Evolutionary conservation across 495 filamentous ascomycete species (phyloP).

Genomic region (Trichoderma orchidacearum): DNA sequence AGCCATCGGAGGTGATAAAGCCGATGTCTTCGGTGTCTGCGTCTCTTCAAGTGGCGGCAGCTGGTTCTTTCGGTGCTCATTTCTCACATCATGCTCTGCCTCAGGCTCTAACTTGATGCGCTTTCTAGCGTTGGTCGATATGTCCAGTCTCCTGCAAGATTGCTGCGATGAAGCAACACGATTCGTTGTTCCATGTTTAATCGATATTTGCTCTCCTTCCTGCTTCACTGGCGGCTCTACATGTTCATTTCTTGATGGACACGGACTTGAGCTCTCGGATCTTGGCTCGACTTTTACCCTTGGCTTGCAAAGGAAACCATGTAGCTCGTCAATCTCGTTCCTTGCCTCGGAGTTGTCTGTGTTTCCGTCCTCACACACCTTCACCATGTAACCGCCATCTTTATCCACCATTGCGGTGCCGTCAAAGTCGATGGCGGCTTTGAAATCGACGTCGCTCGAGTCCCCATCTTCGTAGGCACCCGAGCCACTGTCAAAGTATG

Average conservation of each 20-base stretch:
- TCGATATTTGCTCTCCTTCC: neutral
- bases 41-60: neutral
- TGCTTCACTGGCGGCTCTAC: neutral
- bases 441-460: slow-evolving; percentile 15
- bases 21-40: neutral
- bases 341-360: slow-evolving; percentile 42
- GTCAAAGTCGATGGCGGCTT: slow-evolving; percentile 38
- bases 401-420: slow-evolving; percentile 44
- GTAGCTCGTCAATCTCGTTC: slow-evolving; percentile 48
- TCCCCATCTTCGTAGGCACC: slow-evolving; percentile 23
- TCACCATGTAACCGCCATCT: slow-evolving; percentile 48
- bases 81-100: too few relatives aligned
- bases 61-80: neutral
- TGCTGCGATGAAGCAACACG: too few relatives aligned
- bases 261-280: neutral
- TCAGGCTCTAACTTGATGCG: too few relatives aligned
- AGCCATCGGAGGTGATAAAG: too few relatives aligned
- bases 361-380: slow-evolving; percentile 60
- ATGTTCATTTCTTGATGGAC: neutral
- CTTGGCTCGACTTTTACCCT: neutral
- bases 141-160: too few relatives aligned
- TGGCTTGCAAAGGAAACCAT: slow-evolving; percentile 4
- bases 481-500: slow-evolving; percentile 9
- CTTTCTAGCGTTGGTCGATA: too few relatives aligned
- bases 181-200: too few relatives aligned